A percentile compares a stretch with the other conserved stretches of the same genome.
These are phyloP conservation scores for Boechera divaricarpa DNA, from an alignment of 345 rosid genomes.

Conservation along the genomic window DNA sequence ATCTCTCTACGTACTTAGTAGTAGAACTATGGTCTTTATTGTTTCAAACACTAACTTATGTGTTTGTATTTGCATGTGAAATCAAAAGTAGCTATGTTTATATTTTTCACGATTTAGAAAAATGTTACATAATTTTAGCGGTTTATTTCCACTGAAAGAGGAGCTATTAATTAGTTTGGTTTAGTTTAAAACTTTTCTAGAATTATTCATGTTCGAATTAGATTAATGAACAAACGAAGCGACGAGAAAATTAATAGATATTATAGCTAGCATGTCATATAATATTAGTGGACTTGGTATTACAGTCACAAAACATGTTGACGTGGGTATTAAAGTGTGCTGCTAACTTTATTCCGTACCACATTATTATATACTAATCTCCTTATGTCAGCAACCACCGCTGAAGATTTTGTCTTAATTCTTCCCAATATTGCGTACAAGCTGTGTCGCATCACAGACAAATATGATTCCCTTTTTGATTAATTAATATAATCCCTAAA, in stretches of 20 bases:
- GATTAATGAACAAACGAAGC: slow-evolving; percentile 19
- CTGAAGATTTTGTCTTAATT: slow-evolving; percentile 33
- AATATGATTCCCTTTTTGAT: slow-evolving; percentile 33
- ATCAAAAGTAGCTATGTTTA: background rate
- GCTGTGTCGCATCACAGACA: slow-evolving; percentile 43
- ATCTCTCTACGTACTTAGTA: slow-evolving; percentile 5
- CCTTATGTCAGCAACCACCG: slow-evolving; percentile 41
- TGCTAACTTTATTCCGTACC: slow-evolving; percentile 47
- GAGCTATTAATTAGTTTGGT: background rate
- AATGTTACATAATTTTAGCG: slow-evolving; percentile 2
- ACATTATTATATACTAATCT: slow-evolving; percentile 25
- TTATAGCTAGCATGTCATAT: background rate
- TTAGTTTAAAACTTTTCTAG: background rate
- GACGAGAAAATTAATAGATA: slow-evolving; percentile 10
- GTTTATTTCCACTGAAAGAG: background rate
- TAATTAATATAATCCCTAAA: background rate
- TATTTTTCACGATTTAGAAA: background rate
- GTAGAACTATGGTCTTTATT: background rate
- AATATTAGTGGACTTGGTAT: slow-evolving; percentile 22
- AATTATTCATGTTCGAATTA: slow-evolving; percentile 13
- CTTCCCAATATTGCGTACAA: slow-evolving; percentile 43
- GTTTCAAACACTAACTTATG: background rate
- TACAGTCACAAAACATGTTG: slow-evolving; percentile 44
- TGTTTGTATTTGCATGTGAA: slow-evolving; percentile 10
- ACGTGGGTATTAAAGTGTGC: slow-evolving; percentile 38